Evolutionary conservation across 2,329 filamentous ascomycete species (phyloP).

Genomic region (Byssothecium circinans): DNA sequence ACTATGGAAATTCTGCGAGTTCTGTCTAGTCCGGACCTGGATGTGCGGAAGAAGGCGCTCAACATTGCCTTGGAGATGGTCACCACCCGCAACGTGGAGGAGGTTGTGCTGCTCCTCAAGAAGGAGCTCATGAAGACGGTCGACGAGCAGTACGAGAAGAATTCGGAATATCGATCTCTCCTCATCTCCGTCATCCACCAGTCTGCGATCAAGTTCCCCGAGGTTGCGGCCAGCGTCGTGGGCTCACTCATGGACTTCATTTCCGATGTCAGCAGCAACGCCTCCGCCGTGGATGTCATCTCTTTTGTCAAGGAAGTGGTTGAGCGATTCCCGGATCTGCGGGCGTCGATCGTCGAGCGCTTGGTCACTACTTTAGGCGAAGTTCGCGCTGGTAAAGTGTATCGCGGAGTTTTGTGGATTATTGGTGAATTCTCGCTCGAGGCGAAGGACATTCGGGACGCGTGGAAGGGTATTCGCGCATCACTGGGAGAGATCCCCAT

Average conservation of each 20-base stretch:
- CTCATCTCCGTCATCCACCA: constrained; percentile 97
- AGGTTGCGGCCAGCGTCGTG: constrained; percentile 94
- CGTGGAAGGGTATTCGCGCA: constrained; percentile 92
- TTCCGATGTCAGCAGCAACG: constrained; percentile 97
- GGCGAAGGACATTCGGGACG: constrained; percentile 89
- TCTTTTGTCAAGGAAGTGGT: constrained; percentile 99
- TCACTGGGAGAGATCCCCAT: constrained; percentile 97
- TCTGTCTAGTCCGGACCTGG: constrained; percentile 91
- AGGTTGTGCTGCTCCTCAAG: constrained; percentile 93
- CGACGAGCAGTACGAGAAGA: constrained; percentile 96
- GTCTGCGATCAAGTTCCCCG: constrained; percentile 98
- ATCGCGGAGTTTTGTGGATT: constrained; percentile 95
- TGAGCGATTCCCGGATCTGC: constrained; percentile 91
- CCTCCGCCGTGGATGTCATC: constrained; percentile 95
- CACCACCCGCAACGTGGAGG: constrained; percentile 97
- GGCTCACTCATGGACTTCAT: constrained; percentile 99
- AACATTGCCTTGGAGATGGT: constrained; percentile 95
- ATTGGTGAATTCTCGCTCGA: constrained; percentile 96
- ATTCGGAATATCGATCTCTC: constrained; percentile 65
- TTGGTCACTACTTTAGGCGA: constrained; percentile 89
- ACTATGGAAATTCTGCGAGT: constrained; percentile 97
- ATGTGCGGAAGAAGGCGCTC: constrained; percentile 90
- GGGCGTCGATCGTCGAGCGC: constrained; percentile 82
- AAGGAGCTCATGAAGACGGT: constrained; percentile 98
- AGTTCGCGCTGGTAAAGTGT: constrained; percentile 95